Evolutionary conservation across 1,284 basidiomycete species (phyloP).

Genomic region (Marasmius tenuissimus): DNA sequence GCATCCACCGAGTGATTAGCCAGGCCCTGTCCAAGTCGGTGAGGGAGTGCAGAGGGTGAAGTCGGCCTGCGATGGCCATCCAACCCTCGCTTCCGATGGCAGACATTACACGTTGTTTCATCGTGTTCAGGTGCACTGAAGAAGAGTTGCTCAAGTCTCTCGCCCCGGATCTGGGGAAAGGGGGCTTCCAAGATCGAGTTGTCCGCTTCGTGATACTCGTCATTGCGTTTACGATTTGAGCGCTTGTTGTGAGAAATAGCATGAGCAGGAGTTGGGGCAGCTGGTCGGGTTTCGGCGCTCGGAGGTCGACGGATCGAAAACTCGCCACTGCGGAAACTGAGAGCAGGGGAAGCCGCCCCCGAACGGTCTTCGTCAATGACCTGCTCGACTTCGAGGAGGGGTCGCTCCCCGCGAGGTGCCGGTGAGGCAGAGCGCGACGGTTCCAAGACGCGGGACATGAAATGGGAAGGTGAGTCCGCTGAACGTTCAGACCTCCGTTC

Average conservation of each 20-base stretch:
- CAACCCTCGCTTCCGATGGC: slow-evolving; percentile 42
- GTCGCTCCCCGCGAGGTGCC: neutral
- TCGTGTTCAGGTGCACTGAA: slow-evolving; percentile 78
- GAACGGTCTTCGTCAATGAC: slow-evolving; percentile 5
- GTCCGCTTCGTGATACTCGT: slow-evolving; percentile 13
- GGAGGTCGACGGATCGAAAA: neutral
- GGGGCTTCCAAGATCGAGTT: slow-evolving; percentile 43
- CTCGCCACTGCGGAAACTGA: neutral
- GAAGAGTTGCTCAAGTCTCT: slow-evolving; percentile 74
- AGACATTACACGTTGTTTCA: slow-evolving; percentile 63
- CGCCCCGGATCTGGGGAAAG: slow-evolving; percentile 80
- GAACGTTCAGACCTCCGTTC: slow-evolving; percentile 50
- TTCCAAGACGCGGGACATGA: slow-evolving; percentile 5
- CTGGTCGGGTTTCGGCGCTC: slow-evolving; percentile 22
- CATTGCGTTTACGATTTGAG: slow-evolving; percentile 1
- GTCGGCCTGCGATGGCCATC: slow-evolving; percentile 5
- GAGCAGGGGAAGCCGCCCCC: slow-evolving; percentile 8
- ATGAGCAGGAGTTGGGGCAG: slow-evolving; percentile 35
- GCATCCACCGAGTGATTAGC: neutral
- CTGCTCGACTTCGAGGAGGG: neutral
- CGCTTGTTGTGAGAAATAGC: slow-evolving; percentile 18
- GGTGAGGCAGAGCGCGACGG: slow-evolving; percentile 13
- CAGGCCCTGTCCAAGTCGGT: slow-evolving; percentile 4
- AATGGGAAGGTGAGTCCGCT: slow-evolving; percentile 7
- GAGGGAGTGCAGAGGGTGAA: slow-evolving; percentile 26